These are phyloP conservation scores for Castanopsis chinensis DNA, from an alignment of 306 rosid species.

Conservation along the genomic window DNA sequence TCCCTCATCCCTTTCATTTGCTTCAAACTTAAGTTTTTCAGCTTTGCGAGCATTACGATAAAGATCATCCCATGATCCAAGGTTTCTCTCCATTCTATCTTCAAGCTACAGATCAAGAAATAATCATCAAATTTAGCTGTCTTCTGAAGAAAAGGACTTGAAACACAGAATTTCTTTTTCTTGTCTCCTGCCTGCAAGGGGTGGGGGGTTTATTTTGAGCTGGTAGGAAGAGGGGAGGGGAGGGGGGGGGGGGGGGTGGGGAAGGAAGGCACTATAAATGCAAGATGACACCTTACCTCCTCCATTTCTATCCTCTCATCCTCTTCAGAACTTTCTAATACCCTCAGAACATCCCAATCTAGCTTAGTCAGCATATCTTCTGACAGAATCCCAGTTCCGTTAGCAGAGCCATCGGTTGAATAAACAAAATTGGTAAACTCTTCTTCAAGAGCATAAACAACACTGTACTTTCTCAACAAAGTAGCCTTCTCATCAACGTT, in stretches of 20 bases:
- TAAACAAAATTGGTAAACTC: conserved; percentile 43
- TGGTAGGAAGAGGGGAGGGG: no score
- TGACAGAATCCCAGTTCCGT: conserved; percentile 44
- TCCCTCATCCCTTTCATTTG: conserved; percentile 97
- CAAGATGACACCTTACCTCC: conserved; percentile 62
- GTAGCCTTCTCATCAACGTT: conserved; percentile 30
- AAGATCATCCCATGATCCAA: conserved; percentile 79
- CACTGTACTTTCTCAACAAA: conserved; percentile 30
- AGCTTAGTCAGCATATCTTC: conserved; percentile 46
- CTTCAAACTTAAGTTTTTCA: conserved; percentile 82
- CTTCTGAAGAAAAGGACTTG: conserved; percentile 19
- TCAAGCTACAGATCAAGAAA: conserved; percentile 54
- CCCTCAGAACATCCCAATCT: conserved; percentile 76
- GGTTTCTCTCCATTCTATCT: conserved; percentile 68
- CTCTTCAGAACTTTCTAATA: conserved; percentile 76
- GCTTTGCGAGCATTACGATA: conserved; percentile 88
- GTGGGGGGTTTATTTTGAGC: neutral
- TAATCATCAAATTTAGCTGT: conserved; percentile 18
- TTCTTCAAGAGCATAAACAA: conserved; percentile 66
- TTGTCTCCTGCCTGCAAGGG: neutral
- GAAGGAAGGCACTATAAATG: conserved; percentile 15
- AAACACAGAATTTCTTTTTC: neutral
- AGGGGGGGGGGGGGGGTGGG: conserved; percentile 14
- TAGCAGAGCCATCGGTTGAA: conserved; percentile 41
- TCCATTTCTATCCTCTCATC: conserved; percentile 77